Conservation (phyloP, 495 filamentous ascomycete genomes). For the Aspergillus ostianus region DNA sequence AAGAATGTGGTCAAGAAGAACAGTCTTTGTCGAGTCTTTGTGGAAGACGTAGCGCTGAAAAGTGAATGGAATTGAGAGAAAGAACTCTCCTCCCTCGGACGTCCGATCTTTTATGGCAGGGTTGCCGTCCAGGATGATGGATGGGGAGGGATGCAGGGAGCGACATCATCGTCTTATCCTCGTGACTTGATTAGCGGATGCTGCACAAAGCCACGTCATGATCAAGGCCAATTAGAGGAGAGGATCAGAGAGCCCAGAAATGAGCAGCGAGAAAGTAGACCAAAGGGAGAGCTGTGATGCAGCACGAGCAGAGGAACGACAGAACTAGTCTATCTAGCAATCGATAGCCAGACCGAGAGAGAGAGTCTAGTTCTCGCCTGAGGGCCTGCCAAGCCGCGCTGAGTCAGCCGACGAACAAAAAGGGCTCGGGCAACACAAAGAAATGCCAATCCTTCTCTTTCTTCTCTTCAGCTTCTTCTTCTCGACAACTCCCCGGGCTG, state of each 20-base stretch:
- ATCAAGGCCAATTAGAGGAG: not conserved
- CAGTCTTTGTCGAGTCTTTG: not conserved
- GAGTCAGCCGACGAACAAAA: slow-evolving; percentile 28
- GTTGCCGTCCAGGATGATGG: not conserved
- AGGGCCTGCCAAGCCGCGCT: slow-evolving; percentile 11
- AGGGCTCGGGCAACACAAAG: slow-evolving; percentile 22
- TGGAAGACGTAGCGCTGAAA: not conserved
- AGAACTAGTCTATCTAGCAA: too few relatives aligned
- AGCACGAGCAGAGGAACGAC: too few relatives aligned
- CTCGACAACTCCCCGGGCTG: slow-evolving; percentile 29
- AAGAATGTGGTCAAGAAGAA: not conserved
- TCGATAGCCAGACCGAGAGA: too few relatives aligned
- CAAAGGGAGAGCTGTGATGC: too few relatives aligned
- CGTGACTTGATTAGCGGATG: not conserved
- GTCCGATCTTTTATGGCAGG: not conserved
- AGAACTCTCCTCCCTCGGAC: too few relatives aligned
- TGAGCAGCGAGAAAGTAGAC: not conserved
- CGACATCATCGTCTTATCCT: not conserved
- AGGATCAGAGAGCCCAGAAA: not conserved
- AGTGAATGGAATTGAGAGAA: too few relatives aligned
- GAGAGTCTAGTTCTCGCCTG: too few relatives aligned
- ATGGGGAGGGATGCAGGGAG: not conserved
- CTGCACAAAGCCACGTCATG: not conserved
- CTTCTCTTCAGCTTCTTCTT: slow-evolving; percentile 21
- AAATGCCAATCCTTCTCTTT: slow-evolving; percentile 19